These are phyloP conservation scores for Litchi chinensis DNA, from an alignment of 345 rosid species.

Conservation along the genomic window DNA sequence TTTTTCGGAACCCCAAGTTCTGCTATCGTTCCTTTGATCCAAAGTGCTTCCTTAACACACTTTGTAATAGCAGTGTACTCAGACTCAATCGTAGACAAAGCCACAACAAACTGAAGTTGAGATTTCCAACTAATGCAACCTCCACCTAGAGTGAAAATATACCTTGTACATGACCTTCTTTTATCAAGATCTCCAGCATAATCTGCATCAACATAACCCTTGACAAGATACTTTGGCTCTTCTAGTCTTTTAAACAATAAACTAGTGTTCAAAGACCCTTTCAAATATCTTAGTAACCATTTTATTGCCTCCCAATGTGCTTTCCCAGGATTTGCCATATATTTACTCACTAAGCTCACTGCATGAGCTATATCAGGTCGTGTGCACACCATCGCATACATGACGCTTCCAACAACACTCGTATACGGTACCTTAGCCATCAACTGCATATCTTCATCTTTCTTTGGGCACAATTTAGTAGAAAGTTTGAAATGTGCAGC, in stretches of 20 bases:
- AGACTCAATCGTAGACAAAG: background rate
- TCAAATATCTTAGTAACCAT: too few species aligned
- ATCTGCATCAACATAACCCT: background rate
- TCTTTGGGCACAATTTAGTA: too few species aligned
- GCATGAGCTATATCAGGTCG: background rate
- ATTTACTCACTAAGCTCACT: background rate
- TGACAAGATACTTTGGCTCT: background rate
- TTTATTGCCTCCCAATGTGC: too few species aligned
- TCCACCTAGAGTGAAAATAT: background rate
- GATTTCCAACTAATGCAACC: background rate
- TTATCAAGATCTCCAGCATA: background rate
- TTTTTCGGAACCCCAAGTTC: background rate
- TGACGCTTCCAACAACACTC: background rate
- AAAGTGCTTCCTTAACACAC: background rate
- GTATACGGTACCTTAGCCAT: too few species aligned
- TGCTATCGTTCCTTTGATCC: background rate
- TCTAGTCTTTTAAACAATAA: background rate
- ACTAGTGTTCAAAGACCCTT: background rate
- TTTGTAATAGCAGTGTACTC: too few species aligned
- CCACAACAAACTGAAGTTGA: background rate
- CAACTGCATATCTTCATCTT: too few species aligned
- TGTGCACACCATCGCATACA: background rate
- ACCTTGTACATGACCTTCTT: background rate
- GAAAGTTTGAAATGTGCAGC: too few species aligned
- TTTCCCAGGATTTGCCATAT: background rate